phyloP scores from a whole-genome alignment of 2,329 filamentous ascomycete genomes.

The Cryoendolithus antarcticus region DNA sequence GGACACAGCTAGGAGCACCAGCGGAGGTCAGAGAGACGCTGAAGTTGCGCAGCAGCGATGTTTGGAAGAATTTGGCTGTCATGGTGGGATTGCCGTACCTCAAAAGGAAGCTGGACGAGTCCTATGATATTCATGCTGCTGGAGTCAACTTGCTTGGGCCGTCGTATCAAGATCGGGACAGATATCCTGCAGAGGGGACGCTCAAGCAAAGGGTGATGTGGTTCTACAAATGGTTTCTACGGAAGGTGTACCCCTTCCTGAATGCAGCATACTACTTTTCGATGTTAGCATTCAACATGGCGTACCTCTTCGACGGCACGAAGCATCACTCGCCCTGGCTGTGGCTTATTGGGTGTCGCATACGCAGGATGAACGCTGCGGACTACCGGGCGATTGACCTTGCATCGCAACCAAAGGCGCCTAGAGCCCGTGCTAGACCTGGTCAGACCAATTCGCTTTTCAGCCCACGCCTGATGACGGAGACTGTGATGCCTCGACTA shows the following conservation, averaged over 20 bases:
- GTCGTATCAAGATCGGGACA: conserved; percentile 45
- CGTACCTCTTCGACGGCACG: conserved; percentile 86
- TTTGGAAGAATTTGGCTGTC: conserved; percentile 86
- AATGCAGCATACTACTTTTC: conserved; percentile 93
- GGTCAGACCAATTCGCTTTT: conserved; percentile 55
- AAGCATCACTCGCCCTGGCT: conserved; percentile 85
- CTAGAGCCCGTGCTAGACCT: conserved; percentile 40
- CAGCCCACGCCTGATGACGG: conserved; percentile 45
- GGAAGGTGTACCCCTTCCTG: conserved; percentile 76
- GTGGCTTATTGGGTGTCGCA: conserved; percentile 79
- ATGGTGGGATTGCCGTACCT: conserved; percentile 83
- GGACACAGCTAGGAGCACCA: conserved; percentile 63
- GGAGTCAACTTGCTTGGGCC: conserved; percentile 47
- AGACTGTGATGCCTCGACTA: conserved; percentile 53
- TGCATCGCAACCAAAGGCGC: conserved; percentile 36
- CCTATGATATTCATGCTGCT: conserved; percentile 78
- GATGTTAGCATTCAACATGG: conserved; percentile 77
- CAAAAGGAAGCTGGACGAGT: conserved; percentile 86
- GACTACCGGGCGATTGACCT: conserved; percentile 72
- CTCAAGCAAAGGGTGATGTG: conserved; percentile 61
- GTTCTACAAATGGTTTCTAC: conserved; percentile 84
- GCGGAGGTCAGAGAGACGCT: conserved; percentile 65
- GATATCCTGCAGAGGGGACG: conserved; percentile 59
- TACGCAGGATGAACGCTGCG: conserved; percentile 69
- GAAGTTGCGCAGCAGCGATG: conserved; percentile 53